Conservation (phyloP, 2,329 filamentous ascomycete genomes). For the Fusarium haematococcum region DNA sequence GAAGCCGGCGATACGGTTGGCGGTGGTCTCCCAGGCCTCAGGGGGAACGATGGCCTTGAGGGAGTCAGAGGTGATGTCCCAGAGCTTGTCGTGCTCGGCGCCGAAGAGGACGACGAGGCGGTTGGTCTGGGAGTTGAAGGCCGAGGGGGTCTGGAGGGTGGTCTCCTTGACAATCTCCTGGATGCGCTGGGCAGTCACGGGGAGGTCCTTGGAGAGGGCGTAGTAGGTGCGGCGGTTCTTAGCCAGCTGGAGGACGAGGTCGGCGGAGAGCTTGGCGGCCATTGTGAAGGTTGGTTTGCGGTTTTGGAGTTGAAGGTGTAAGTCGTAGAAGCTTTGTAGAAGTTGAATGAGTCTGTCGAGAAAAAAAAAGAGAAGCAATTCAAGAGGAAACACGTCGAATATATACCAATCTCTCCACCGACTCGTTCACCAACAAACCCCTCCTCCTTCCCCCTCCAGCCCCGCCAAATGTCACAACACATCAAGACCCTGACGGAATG, state of each 20-base stretch:
- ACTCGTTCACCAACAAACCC: neutral
- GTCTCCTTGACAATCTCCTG: constrained; percentile 73
- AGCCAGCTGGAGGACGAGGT: constrained; percentile 71
- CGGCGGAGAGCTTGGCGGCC: constrained; percentile 57
- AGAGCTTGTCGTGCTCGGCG: constrained; percentile 87
- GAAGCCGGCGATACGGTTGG: constrained; percentile 65
- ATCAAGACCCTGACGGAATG: neutral
- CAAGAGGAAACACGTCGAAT: neutral
- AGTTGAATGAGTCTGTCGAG: neutral
- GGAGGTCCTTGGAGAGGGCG: constrained; percentile 71
- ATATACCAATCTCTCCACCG: constrained; percentile 18
- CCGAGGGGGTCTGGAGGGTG: constrained; percentile 77
- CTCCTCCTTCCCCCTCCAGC: neutral
- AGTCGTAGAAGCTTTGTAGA: neutral
- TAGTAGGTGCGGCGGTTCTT: constrained; percentile 78
- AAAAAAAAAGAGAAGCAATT: neutral
- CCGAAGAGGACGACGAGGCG: constrained; percentile 83
- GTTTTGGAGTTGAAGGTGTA: neutral
- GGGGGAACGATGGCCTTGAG: constrained; percentile 69
- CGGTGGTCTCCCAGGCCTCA: constrained; percentile 69
- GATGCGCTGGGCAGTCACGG: constrained; percentile 65
- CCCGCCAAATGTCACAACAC: neutral
- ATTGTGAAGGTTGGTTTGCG: constrained; percentile 51
- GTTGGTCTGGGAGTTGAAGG: constrained; percentile 91
- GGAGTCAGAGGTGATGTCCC: constrained; percentile 75